Evolutionary conservation across 768 basidiomycete species (phyloP), one percentile per base, ranked within the genome.

Genomic region (Russula dissimulans): DNA sequence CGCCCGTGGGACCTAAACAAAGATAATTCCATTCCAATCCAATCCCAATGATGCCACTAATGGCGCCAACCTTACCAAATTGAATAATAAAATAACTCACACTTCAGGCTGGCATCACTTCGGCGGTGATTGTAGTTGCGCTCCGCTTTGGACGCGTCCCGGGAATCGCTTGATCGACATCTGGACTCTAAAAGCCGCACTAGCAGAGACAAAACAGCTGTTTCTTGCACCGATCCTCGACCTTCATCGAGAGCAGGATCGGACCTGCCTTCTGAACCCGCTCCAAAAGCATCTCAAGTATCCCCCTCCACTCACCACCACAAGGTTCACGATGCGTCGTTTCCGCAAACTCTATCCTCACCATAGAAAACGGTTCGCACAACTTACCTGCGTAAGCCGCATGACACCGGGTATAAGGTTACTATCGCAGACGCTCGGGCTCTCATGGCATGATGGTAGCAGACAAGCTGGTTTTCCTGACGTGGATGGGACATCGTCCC

Each of bases 151-250:
- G 12, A 22, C n/a, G n/a, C 10, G 12, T 1, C 14, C n/a, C 39
- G 26, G 22, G 47, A 32, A 54, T 38, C 36, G 11, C 49, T 46
- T 61, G 60, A 61, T 61, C 60, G 60, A 56, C 60, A 31, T 32
- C 45, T 56, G 50, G 18, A 4, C 10, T 36, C 36, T 41, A 15
- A 59, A 56, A 17, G 42, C 60, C 54, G 60, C 49, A 39, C n/a
- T 56, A 46, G 45, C 31, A 39, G 32, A 55, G 47, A 43, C 14
- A 17, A 29, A 26, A 26, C 22, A 17, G 6, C 4, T 5, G 48
- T 48, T 56, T 61, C 60, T 45, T 51, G 44, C 29, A 56, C 49
- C 29, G 60, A 61, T 61, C 49, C 54, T 56, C 54, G 11, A 38
- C 49, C 36, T 17, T 26, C 17, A 5, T 49, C 45, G 39, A 59